Percentiles rank a stretch among this genome's conserved stretches.
These are phyloP conservation scores for Penicillium hesseltinei DNA, from an alignment of 2,329 filamentous ascomycete species.

Conservation along the genomic window DNA sequence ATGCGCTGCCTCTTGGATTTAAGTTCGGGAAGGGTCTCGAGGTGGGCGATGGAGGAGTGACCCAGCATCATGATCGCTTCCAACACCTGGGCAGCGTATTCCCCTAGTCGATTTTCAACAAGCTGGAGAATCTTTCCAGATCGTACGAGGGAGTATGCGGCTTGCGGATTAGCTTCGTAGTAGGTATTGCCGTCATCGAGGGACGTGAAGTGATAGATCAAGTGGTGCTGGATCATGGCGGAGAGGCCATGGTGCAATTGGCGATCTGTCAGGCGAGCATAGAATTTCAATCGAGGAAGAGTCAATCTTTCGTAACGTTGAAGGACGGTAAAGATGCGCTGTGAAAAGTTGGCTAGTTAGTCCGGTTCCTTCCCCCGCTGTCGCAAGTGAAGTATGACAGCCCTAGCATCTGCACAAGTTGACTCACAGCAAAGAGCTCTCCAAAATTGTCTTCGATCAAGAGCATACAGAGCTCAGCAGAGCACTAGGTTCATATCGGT, in stretches of 20 bases:
- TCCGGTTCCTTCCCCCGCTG: slow-evolving; percentile 2
- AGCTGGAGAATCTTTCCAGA: slow-evolving; percentile 77
- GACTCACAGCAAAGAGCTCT: slow-evolving; percentile 82
- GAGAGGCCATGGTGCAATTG: slow-evolving; percentile 79
- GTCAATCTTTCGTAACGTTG: slow-evolving; percentile 75
- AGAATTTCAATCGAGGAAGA: slow-evolving; percentile 65
- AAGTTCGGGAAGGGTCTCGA: slow-evolving; percentile 42
- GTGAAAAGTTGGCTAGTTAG: slow-evolving; percentile 14
- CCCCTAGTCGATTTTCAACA: slow-evolving; percentile 70
- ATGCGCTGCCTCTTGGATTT: slow-evolving; percentile 18
- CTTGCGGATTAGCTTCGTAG: slow-evolving; percentile 80
- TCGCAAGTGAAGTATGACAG: background rate
- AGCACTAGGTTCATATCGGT: slow-evolving; percentile 52
- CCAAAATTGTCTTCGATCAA: slow-evolving; percentile 87
- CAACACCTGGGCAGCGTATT: slow-evolving; percentile 70
- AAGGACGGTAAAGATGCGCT: slow-evolving; percentile 84
- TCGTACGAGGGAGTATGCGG: slow-evolving; percentile 79
- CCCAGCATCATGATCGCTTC: slow-evolving; percentile 74
- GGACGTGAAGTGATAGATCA: slow-evolving; percentile 71
- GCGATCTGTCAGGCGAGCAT: slow-evolving; percentile 69
- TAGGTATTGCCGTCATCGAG: slow-evolving; percentile 62
- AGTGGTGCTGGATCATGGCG: slow-evolving; percentile 83
- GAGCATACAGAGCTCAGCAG: slow-evolving; percentile 84
- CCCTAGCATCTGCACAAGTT: background rate
- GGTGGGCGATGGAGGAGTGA: slow-evolving; percentile 60